Evolutionary conservation across 2,329 filamentous ascomycete genomes (phyloP).

Genomic region (Talaromyces sp.): DNA sequence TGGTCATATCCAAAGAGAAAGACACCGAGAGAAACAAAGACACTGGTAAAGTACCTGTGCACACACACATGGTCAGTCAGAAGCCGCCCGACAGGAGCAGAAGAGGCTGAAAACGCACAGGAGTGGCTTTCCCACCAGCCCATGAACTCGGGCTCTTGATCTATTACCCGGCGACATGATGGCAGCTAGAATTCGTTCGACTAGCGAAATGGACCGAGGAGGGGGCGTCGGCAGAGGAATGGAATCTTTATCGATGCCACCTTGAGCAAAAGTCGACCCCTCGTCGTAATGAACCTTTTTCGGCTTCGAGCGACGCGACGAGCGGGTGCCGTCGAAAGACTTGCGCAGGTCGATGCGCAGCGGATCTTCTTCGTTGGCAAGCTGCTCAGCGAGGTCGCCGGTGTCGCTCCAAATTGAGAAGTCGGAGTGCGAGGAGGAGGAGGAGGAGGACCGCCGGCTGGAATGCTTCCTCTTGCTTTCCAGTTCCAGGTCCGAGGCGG

Average conservation of each 20-base stretch:
- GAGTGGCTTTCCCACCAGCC: constrained; percentile 90
- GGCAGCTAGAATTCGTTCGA: constrained; percentile 65
- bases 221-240: constrained; percentile 72
- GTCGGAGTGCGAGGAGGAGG: constrained; percentile 49
- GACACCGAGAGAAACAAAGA: constrained; percentile 60
- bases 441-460: constrained; percentile 45
- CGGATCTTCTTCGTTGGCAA: constrained; percentile 76
- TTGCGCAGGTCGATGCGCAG: constrained; percentile 64
- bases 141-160: constrained; percentile 67
- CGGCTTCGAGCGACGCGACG: constrained; percentile 26
- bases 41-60: constrained; percentile 83
- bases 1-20: constrained; percentile 62
- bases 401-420: constrained; percentile 90
- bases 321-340: constrained; percentile 52
- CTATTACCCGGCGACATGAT: constrained; percentile 78
- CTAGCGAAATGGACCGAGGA: constrained; percentile 57
- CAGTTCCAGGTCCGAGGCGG: constrained; percentile 32
- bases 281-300: constrained; percentile 58
- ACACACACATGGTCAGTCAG: not conserved
- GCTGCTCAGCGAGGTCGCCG: constrained; percentile 88
- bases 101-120: constrained; percentile 55
- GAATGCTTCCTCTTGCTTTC: constrained; percentile 45
- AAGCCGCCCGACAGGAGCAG: not conserved
- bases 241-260: constrained; percentile 28
- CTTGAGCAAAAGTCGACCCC: constrained; percentile 16